Conservation (phyloP, 352 stramenopile species). For the Peronosclerospora sorghi region DNA sequence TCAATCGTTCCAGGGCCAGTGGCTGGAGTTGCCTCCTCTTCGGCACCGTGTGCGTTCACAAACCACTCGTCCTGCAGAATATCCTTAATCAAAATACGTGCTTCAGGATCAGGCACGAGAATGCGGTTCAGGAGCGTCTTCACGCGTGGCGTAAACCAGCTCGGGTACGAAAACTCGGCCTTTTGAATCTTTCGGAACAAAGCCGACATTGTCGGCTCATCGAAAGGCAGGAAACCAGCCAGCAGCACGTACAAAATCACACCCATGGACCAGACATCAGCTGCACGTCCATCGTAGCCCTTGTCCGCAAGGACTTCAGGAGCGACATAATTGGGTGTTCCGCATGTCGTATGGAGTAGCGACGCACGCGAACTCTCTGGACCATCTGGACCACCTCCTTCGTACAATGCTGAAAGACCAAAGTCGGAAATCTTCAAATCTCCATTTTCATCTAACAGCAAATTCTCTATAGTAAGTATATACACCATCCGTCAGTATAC, state of each 20-base stretch:
- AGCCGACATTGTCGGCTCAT: slow-evolving; percentile 91
- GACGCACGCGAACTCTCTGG: slow-evolving; percentile 79
- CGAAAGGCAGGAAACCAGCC: slow-evolving; percentile 89
- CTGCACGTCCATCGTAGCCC: slow-evolving; percentile 88
- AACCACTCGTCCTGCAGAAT: slow-evolving; percentile 89
- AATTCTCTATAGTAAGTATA: slow-evolving; percentile 73
- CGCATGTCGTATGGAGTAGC: slow-evolving; percentile 92
- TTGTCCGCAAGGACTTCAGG: slow-evolving; percentile 89
- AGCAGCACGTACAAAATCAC: slow-evolving; percentile 97
- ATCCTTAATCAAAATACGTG: slow-evolving; percentile 78
- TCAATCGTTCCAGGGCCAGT: slow-evolving; percentile 11
- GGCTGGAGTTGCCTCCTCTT: slow-evolving; percentile 15
- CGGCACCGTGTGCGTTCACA: slow-evolving; percentile 39
- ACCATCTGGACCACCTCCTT: slow-evolving; percentile 66
- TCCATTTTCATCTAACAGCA: slow-evolving; percentile 92
- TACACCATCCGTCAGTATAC: neutral
- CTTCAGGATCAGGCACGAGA: slow-evolving; percentile 86
- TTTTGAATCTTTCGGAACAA: slow-evolving; percentile 96
- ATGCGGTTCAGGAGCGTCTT: slow-evolving; percentile 88
- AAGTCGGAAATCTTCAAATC: slow-evolving; percentile 99
- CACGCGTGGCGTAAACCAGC: slow-evolving; percentile 84
- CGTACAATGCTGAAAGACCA: slow-evolving; percentile 91
- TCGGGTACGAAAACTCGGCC: slow-evolving; percentile 91
- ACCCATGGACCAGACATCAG: slow-evolving; percentile 96
- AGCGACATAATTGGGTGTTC: slow-evolving; percentile 95